These are phyloP conservation scores for Exobasidium cylindrosporum DNA, from an alignment of 1,284 basidiomycete species.

Conservation along the genomic window DNA sequence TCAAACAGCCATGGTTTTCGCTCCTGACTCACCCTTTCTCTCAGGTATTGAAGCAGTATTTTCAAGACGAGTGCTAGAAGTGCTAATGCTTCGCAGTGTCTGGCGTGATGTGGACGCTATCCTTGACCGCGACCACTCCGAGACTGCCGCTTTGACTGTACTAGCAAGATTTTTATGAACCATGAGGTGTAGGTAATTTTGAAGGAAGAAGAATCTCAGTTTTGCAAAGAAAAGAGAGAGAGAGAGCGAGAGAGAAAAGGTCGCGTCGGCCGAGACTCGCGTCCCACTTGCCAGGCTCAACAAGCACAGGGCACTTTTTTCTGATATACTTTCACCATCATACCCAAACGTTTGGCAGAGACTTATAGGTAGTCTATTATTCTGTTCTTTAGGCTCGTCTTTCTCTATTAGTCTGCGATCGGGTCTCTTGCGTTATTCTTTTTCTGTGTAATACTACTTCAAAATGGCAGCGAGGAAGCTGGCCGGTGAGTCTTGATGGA, in stretches of 20 bases:
- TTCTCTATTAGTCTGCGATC: too few species aligned
- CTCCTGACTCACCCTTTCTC: background rate
- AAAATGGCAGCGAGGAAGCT: conserved; percentile 54
- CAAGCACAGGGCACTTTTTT: background rate
- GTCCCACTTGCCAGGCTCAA: background rate
- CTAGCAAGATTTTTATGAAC: background rate
- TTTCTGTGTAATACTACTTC: background rate
- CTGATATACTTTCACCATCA: too few species aligned
- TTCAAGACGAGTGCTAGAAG: background rate
- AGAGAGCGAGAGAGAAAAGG: too few species aligned
- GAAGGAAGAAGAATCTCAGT: background rate
- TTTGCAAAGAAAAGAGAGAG: too few species aligned
- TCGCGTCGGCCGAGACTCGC: background rate
- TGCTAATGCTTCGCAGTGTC: conserved; percentile 6
- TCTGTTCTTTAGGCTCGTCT: too few species aligned
- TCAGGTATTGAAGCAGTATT: background rate
- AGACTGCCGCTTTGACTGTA: background rate
- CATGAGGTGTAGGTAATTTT: background rate
- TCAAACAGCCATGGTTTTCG: too few species aligned
- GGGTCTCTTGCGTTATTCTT: too few species aligned
- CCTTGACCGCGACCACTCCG: background rate
- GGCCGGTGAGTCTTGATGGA: conserved; percentile 27
- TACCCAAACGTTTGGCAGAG: too few species aligned
- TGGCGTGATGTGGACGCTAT: background rate
- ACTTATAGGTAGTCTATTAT: too few species aligned